A percentile compares a stretch with the other conserved stretches of the same genome.
Conservation (phyloP, 495 filamentous ascomycete genomes). For the Paragyromitra xinjiangensis region DNA sequence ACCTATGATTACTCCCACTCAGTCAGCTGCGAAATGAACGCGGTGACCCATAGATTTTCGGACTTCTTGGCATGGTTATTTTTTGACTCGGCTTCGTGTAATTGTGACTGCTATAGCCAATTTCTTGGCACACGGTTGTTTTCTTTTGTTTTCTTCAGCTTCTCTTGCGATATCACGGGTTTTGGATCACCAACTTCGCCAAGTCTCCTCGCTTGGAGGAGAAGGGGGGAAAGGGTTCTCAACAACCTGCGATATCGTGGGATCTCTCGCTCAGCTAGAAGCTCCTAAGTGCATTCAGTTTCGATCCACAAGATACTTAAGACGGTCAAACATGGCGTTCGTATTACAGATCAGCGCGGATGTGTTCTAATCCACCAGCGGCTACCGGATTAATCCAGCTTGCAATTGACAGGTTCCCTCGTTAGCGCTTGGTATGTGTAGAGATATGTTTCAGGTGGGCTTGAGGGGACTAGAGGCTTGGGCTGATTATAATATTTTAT, state of each 20-base stretch:
- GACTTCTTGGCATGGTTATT: slow-evolving; percentile 3
- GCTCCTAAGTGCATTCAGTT: neutral
- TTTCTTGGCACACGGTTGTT: slow-evolving; percentile 24
- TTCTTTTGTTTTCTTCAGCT: slow-evolving; percentile 4
- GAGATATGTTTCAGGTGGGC: slow-evolving; percentile 12
- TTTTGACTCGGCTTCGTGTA: neutral
- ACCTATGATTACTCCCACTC: neutral
- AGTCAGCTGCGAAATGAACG: neutral
- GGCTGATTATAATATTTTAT: slow-evolving; percentile 7
- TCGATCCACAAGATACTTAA: neutral
- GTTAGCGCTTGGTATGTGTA: neutral
- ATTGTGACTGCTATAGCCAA: slow-evolving; percentile 24
- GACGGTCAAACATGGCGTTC: neutral
- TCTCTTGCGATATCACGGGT: neutral
- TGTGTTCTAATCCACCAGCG: neutral
- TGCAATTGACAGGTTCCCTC: neutral
- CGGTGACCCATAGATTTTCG: neutral
- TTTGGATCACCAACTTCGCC: slow-evolving; percentile 5
- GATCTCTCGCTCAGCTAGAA: neutral
- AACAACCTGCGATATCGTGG: slow-evolving; percentile 2
- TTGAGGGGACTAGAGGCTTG: neutral
- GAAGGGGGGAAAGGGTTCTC: neutral
- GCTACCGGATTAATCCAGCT: neutral
- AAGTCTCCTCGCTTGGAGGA: slow-evolving; percentile 26
- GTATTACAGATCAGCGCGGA: neutral